These are phyloP conservation scores for Ascochyta clinopodiicola DNA, from an alignment of 2,329 filamentous ascomycete species.

Conservation along the genomic window DNA sequence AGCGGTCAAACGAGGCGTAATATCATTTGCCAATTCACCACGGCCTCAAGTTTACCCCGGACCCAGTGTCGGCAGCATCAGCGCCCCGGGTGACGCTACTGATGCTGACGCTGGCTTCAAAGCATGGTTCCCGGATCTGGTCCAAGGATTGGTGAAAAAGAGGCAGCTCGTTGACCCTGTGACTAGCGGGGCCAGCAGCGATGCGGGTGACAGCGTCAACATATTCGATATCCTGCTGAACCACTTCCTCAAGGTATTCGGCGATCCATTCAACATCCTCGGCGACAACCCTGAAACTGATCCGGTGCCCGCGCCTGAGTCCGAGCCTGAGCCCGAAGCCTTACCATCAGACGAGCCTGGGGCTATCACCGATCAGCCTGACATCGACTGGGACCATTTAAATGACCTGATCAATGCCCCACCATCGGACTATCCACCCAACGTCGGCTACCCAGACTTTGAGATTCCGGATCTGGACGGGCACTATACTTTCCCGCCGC, in stretches of 20 bases:
- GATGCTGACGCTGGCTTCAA: slow-evolving; percentile 12
- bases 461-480: slow-evolving; percentile 12
- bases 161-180: slow-evolving; percentile 12
- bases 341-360: slow-evolving; percentile 5
- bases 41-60: slow-evolving; percentile 6
- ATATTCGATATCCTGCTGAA: slow-evolving; percentile 5
- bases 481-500: neutral
- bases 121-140: slow-evolving; percentile 9
- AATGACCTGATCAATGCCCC: neutral
- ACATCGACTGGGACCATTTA: neutral
- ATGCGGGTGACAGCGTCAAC: neutral
- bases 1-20: neutral
- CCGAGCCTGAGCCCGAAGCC: neutral
- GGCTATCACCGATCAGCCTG: neutral
- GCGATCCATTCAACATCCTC: slow-evolving; percentile 3
- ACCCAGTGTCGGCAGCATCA: slow-evolving; percentile 9
- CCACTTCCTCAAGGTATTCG: neutral
- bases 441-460: slow-evolving; percentile 3
- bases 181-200: slow-evolving; percentile 7
- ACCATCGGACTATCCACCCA: neutral
- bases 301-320: neutral
- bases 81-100: slow-evolving; percentile 3
- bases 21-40: neutral
- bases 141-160: slow-evolving; percentile 4
- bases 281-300: neutral